Conservation (phyloP, 495 filamentous ascomycete species). For the Penicillium paxilli region DNA sequence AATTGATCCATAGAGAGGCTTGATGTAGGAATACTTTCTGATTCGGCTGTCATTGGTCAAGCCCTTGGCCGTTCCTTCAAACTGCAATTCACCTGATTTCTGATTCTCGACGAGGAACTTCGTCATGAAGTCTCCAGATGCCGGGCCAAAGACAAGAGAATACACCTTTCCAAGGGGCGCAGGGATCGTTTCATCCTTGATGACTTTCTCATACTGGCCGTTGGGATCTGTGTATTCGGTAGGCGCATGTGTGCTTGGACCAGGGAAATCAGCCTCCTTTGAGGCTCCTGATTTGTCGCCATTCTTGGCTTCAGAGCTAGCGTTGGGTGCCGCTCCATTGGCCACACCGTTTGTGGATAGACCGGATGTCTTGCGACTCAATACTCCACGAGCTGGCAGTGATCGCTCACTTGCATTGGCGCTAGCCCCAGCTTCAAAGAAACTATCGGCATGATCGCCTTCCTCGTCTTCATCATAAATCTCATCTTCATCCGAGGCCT, state of each 20-base stretch:
- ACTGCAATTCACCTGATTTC: slow-evolving; percentile 81
- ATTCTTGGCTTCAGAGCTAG: slow-evolving; percentile 48
- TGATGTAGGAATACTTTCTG: slow-evolving; percentile 84
- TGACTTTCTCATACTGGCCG: slow-evolving; percentile 77
- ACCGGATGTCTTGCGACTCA: slow-evolving; percentile 67
- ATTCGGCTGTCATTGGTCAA: slow-evolving; percentile 70
- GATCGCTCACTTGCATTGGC: slow-evolving; percentile 59
- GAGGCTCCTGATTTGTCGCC: slow-evolving; percentile 56
- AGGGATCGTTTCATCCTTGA: slow-evolving; percentile 82
- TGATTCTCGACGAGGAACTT: slow-evolving; percentile 86
- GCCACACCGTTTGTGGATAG: slow-evolving; percentile 44
- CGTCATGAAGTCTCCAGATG: slow-evolving; percentile 73
- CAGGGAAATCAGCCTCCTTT: slow-evolving; percentile 75
- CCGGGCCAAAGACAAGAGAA: slow-evolving; percentile 78
- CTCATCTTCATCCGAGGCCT: slow-evolving; percentile 65
- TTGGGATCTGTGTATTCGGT: slow-evolving; percentile 79
- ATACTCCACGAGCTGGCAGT: slow-evolving; percentile 48
- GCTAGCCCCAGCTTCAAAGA: slow-evolving; percentile 59
- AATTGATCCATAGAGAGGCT: slow-evolving; percentile 78
- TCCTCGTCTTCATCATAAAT: slow-evolving; percentile 77
- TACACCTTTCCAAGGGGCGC: slow-evolving; percentile 94
- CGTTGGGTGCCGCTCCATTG: slow-evolving; percentile 17
- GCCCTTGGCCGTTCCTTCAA: slow-evolving; percentile 78
- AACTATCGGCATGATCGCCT: slow-evolving; percentile 55
- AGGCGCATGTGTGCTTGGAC: slow-evolving; percentile 76